Conservation (phyloP, 331 rosid species). For the Phaseolus coccineus region DNA sequence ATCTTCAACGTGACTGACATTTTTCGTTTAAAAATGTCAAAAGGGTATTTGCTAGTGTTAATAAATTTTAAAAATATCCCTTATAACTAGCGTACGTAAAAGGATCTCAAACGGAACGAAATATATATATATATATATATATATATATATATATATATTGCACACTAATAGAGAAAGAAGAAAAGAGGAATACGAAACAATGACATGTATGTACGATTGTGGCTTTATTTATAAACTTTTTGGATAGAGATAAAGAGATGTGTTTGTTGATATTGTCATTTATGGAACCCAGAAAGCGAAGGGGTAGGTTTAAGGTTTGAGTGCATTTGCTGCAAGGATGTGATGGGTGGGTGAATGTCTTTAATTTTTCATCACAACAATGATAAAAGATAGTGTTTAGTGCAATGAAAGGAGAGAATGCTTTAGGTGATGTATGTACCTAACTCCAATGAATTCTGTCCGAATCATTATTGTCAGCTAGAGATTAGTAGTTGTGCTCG, state of each 20-base stretch:
- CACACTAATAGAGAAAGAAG: conserved; percentile 5
- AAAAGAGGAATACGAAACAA: conserved; percentile 9
- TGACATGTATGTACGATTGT: not conserved
- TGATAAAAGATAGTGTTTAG: conserved; percentile 32
- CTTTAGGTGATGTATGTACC: conserved; percentile 40
- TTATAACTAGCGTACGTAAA: too few relatives aligned
- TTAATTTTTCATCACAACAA: conserved; percentile 33
- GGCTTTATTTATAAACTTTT: conserved; percentile 3
- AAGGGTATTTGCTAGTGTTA: not conserved
- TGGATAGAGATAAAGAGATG: conserved; percentile 12
- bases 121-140: not conserved
- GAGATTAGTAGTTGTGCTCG: conserved; percentile 9
- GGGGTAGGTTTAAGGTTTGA: conserved; percentile 42
- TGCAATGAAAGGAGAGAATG: not conserved
- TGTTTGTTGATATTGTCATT: conserved; percentile 14
- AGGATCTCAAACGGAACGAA: too few relatives aligned
- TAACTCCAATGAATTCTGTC: conserved; percentile 30
- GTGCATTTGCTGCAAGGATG: conserved; percentile 44
- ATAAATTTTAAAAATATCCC: not conserved
- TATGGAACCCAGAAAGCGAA: conserved; percentile 10
- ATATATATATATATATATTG: not conserved
- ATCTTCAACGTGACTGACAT: not conserved
- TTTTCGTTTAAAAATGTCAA: not conserved
- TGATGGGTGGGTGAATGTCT: conserved; percentile 50
- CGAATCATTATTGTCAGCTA: conserved; percentile 40